Percentiles rank a stretch among this genome's conserved stretches.
These are phyloP conservation scores for Magnaporthiopsis rhizophila DNA, from an alignment of 2,329 filamentous ascomycete species.

Conservation along the genomic window DNA sequence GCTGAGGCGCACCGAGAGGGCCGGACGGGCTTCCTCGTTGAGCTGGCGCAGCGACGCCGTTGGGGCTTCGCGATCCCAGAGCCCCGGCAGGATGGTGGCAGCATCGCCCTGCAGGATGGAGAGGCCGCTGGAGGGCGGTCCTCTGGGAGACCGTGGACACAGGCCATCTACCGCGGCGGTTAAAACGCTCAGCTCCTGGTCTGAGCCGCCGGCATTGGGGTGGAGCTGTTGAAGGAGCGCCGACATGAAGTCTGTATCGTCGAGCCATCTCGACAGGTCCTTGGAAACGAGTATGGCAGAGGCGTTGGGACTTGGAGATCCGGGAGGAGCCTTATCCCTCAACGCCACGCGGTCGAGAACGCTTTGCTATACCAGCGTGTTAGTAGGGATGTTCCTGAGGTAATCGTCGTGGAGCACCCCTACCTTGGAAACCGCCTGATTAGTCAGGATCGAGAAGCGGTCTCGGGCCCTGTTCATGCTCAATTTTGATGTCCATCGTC, in stretches of 20 bases:
- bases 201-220: background rate
- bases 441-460: conserved; percentile 13
- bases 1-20: conserved; percentile 33
- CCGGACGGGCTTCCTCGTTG: conserved; percentile 29
- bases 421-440: conserved; percentile 12
- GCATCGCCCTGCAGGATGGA: conserved; percentile 41
- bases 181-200: conserved; percentile 36
- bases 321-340: background rate
- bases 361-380: conserved; percentile 7
- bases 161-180: conserved; percentile 50
- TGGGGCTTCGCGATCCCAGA: conserved; percentile 28
- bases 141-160: conserved; percentile 24
- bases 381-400: background rate
- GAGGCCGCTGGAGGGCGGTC: conserved; percentile 33
- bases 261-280: conserved; percentile 38
- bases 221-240: conserved; percentile 17
- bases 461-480: conserved; percentile 4
- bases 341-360: conserved; percentile 11
- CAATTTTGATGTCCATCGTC: background rate
- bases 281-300: conserved; percentile 43
- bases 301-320: conserved; percentile 10
- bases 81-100: conserved; percentile 32
- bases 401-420: background rate
- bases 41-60: conserved; percentile 10
- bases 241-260: conserved; percentile 31